Evolutionary conservation across 345 rosid genomes (phyloP).

Genomic region (Syzygium oleosum): DNA sequence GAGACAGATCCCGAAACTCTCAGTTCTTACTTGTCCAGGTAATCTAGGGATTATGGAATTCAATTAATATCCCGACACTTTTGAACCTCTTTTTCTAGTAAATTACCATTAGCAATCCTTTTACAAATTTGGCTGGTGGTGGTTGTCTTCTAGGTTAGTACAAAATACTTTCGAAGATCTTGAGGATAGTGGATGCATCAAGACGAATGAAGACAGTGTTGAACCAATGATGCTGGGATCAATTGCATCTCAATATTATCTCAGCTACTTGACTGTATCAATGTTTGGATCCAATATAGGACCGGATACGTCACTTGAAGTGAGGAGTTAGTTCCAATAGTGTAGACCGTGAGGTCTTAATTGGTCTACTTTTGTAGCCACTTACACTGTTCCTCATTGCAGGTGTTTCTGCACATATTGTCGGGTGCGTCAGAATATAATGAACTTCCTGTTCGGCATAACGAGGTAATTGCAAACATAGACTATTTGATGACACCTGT

Average conservation of each 20-base stretch:
- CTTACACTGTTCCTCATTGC: background rate
- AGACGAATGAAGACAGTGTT: conserved; percentile 61
- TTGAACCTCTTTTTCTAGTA: background rate
- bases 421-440: conserved; percentile 92
- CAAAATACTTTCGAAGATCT: conserved; percentile 92
- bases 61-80: background rate
- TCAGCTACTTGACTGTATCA: conserved; percentile 83
- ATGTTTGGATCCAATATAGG: conserved; percentile 98
- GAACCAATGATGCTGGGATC: conserved; percentile 87
- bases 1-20: conserved; percentile 55
- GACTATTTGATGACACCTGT: background rate
- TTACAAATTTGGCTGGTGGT: background rate
- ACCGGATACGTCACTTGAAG: conserved; percentile 89
- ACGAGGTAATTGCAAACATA: conserved; percentile 49
- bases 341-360: background rate
- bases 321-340: conserved; percentile 19
- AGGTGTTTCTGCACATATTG: conserved; percentile 78
- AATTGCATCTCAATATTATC: conserved; percentile 94
- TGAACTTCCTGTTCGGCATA: conserved; percentile 98
- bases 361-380: background rate
- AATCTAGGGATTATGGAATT: conserved; percentile 4
- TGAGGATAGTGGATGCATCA: conserved; percentile 96
- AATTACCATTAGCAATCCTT: background rate
- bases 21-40: conserved; percentile 85
- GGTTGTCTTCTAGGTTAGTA: conserved; percentile 53